Base-by-base conservation (phyloP, 495 filamentous ascomycete species). In the Darksidea phi region DNA sequence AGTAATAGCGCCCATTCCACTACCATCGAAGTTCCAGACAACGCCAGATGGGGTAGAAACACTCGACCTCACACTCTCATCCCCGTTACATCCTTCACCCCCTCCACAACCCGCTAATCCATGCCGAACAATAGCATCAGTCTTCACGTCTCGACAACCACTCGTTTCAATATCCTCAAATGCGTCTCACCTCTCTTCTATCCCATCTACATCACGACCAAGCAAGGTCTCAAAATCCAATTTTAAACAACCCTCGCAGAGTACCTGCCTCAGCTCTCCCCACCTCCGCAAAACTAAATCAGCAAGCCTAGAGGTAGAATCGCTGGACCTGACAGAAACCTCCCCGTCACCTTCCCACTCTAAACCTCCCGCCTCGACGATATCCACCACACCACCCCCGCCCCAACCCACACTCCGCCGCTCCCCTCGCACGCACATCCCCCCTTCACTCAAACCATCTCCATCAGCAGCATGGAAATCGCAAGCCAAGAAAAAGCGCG, bases 51-150 rank as follows among this genome's bases (percentile, higher is more conserved):
- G 15, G 15, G 6, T 43, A 43, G 41, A 43, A 15, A 15, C 18
- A 4, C 38, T 68, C 10, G 57, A 66, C 41, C 47, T 73, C 0
- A 65, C 64, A n/a, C 52, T 61, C 1, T 70, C 63, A 20, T 61
- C 70, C 0, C 62, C 69, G 2, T 20, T 43, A 10, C 57, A 63
- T 48, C 12, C 59, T 37, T 23, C 20, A 59, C 61, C 32, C 50
- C 61, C 64, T 17, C 48, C 50, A 17, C 63, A 61, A 20, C 60
- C 48, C 15, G 60, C 41, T 21, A 53, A 43, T 23, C 46, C 48
- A 6, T 36, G 43, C 0, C 32, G 50, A 38, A 61, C 55, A 6
- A 59, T n/a, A 18, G 24, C 50, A 3, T 18, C 20, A 32, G 7
- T 25, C 7, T 28, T 45, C 38, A 17, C 42, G 1, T 20, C 53